phyloP scores from a whole-genome alignment of 2,329 filamentous ascomycete genomes.

The Ampelomyces quisqualis region DNA sequence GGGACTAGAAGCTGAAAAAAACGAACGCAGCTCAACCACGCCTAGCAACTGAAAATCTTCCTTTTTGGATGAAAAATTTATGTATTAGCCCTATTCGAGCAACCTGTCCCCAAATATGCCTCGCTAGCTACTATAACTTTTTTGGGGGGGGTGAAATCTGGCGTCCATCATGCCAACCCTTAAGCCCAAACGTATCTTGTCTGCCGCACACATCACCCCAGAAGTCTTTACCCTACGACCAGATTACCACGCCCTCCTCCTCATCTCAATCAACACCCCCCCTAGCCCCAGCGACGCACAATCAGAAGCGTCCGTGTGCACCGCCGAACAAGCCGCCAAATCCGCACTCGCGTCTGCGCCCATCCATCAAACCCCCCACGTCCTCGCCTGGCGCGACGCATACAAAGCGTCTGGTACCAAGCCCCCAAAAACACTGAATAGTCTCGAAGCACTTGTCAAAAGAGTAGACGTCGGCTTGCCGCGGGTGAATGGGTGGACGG shows the following conservation, averaged over 20 bases:
- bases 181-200: too few relatives aligned
- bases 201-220: constrained; percentile 11
- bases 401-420: constrained; percentile 47
- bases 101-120: too few relatives aligned
- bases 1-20: too few relatives aligned
- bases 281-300: constrained; percentile 34
- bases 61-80: too few relatives aligned
- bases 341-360: constrained; percentile 17
- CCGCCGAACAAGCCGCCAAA: constrained; percentile 28
- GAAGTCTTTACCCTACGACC: constrained; percentile 41
- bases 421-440: constrained; percentile 42
- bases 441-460: constrained; percentile 42
- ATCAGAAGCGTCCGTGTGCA: constrained; percentile 33
- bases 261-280: constrained; percentile 38
- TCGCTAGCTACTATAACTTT: too few relatives aligned
- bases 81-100: too few relatives aligned
- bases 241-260: constrained; percentile 43
- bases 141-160: too few relatives aligned
- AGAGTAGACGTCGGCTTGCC: constrained; percentile 39
- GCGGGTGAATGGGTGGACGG: constrained; percentile 43
- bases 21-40: too few relatives aligned
- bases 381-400: constrained; percentile 43
- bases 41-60: too few relatives aligned
- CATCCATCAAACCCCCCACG: constrained; percentile 39
- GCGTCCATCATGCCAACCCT: too few relatives aligned